Percentiles rank a stretch among this genome's conserved stretches.
phyloP scores from a whole-genome alignment of 495 filamentous ascomycete genomes.

The Aspergillus biplanus region DNA sequence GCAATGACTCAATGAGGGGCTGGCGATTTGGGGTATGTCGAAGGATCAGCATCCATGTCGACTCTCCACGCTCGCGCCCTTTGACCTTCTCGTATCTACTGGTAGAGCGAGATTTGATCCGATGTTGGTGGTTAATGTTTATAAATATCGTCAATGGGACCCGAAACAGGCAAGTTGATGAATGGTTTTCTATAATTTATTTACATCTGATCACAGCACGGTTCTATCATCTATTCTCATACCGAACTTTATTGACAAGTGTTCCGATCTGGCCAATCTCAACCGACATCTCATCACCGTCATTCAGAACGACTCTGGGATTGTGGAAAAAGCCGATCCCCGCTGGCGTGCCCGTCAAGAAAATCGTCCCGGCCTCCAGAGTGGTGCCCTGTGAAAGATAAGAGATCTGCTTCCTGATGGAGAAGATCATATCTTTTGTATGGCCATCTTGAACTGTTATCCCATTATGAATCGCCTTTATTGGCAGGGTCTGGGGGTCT shows the following conservation, averaged over 20 bases:
- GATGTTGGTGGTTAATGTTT: no score
- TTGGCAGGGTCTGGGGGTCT: conserved; percentile 36
- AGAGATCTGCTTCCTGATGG: conserved; percentile 34
- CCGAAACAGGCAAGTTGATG: no score
- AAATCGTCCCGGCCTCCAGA: conserved; percentile 38
- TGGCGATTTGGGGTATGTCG: no score
- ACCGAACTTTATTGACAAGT: conserved; percentile 33
- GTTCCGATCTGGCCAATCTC: conserved; percentile 36
- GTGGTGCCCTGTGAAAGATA: conserved; percentile 48
- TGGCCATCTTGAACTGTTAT: conserved; percentile 31
- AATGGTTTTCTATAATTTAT: no score
- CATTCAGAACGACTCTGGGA: conserved; percentile 48
- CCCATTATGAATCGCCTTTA: conserved; percentile 37
- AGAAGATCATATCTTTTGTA: conserved; percentile 40
- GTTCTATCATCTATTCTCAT: conserved; percentile 16
- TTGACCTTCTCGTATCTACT: no score
- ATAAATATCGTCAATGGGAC: no score
- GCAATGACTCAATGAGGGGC: no score
- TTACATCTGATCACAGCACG: no score
- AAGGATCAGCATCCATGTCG: no score
- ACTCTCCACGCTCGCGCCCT: no score
- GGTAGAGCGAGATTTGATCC: no score
- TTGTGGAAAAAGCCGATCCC: conserved; percentile 48
- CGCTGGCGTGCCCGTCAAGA: conserved; percentile 49
- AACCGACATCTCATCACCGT: conserved; percentile 59